Conservation (phyloP, 345 rosid species). For the Murraya paniculata region DNA sequence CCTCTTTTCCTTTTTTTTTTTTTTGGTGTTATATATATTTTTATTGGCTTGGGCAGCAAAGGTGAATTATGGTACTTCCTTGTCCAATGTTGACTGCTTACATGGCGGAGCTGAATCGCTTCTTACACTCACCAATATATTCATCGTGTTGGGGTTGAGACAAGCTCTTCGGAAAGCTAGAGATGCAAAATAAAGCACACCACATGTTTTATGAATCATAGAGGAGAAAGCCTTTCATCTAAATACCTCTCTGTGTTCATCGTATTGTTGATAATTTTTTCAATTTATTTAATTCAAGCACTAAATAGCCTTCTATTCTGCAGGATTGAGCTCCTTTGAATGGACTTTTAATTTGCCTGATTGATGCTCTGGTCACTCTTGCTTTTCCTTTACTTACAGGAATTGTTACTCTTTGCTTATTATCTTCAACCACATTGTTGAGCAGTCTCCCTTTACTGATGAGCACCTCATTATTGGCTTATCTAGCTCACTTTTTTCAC, state of each 20-base stretch:
- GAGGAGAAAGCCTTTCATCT: constrained; percentile 32
- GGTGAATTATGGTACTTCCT: constrained; percentile 80
- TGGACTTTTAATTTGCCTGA: not conserved
- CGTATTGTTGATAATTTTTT: not conserved
- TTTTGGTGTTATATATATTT: too few relatives aligned
- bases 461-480: not conserved
- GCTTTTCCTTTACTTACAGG: not conserved
- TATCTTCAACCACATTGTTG: not conserved
- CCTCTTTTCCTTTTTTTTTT: too few relatives aligned
- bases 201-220: constrained; percentile 21
- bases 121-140: constrained; percentile 79
- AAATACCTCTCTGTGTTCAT: constrained; percentile 12
- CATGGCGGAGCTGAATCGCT: constrained; percentile 96
- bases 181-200: constrained; percentile 25
- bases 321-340: constrained; percentile 1
- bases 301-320: not conserved
- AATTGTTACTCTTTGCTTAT: not conserved
- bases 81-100: constrained; percentile 91
- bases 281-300: constrained; percentile 1
- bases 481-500: not conserved
- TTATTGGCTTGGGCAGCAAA: constrained; percentile 30
- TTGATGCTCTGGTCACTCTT: not conserved
- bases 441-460: not conserved
- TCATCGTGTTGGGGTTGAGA: constrained; percentile 83
- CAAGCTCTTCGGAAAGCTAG: constrained; percentile 56